A percentile compares a stretch with the other conserved stretches of the same genome.
Conservation (phyloP, 2,329 filamentous ascomycete genomes). For the Nothomitra cinnamomea region DNA sequence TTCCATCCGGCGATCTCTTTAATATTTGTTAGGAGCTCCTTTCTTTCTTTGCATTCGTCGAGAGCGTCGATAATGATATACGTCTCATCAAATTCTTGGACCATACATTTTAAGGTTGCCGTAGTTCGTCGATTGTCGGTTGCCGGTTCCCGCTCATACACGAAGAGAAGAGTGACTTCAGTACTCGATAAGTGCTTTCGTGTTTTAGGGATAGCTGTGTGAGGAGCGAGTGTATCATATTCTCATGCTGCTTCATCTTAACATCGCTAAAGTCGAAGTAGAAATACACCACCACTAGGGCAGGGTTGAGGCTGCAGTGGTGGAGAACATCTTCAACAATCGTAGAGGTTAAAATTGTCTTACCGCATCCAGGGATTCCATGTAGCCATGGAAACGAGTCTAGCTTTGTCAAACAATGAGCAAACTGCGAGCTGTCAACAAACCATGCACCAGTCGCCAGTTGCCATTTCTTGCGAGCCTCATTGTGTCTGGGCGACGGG, state of each 20-base stretch:
- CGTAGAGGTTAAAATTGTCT: constrained; percentile 24
- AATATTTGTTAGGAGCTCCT: not conserved
- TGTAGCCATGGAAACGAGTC: constrained; percentile 24
- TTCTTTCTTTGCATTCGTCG: constrained; percentile 16
- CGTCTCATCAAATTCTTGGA: not conserved
- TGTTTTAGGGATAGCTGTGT: constrained; percentile 20
- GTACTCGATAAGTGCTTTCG: constrained; percentile 9
- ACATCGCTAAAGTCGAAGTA: constrained; percentile 25
- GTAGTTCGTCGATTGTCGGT: not conserved
- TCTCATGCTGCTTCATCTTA: constrained; percentile 17
- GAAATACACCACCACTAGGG: constrained; percentile 21
- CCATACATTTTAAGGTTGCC: not conserved
- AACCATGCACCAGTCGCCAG: constrained; percentile 11
- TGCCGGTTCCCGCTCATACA: not conserved
- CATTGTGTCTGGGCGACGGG: constrained; percentile 11
- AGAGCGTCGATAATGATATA: constrained; percentile 20
- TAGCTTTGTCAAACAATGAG: constrained; percentile 6
- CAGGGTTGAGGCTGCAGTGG: constrained; percentile 10
- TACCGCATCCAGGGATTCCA: constrained; percentile 25
- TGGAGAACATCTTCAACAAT: constrained; percentile 18
- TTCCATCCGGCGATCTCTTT: constrained; percentile 4
- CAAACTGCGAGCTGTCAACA: constrained; percentile 6
- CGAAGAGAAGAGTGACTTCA: not conserved
- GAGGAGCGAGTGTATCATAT: constrained; percentile 20
- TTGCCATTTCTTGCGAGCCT: constrained; percentile 12